Evolutionary conservation across 2,329 filamentous ascomycete species (phyloP), one percentile per base, ranked within the genome.

Genomic region (Microcera coccophila): DNA sequence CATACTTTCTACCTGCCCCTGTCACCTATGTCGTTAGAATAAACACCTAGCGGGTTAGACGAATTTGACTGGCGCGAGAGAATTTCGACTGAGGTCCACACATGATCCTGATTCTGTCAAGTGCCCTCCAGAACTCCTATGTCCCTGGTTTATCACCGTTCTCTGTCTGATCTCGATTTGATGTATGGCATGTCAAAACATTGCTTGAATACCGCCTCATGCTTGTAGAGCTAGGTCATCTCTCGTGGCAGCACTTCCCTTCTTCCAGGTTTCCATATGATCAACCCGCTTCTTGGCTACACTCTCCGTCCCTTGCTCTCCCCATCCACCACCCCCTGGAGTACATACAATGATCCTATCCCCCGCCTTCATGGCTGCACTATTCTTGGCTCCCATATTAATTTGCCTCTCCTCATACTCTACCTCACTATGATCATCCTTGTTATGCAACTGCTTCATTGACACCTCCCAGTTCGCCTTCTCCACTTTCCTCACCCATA

Each of bases 251-350:
- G 75, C 72, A 41, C 76, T 80, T 1, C 79, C 80, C 57, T 74
- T 77, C 52, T 69, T 70, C 78, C 77, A 81, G 9, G 59, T 61
- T 42, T 68, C 64, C 14, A 64, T 76, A 33, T 69, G 70, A 66
- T 95, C 88, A 38, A 64, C 62, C 44, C 64, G 66, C 39, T 63
- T 56, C 28, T 66, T 71, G 38, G 72, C 68, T 26, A 72, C 67
- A 61, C 74, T 83, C 53, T 78, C 72, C 42, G 76, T 71, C 0
- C 82, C 84, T 1, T 73, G 68, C 29, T 63, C 64, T 0, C 85
- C 86, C 85, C 85, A 91, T 0, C 82, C 87, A 32, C 87, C 87
- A 41, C 87, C 87, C 21, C 87, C 87, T 3, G 87, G 87, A 4
- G 87, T 91, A 50, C 75, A 75, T 15, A 93, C 73, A 42, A 91